phyloP scores from a whole-genome alignment of 2,329 filamentous ascomycete genomes.

The Sclerotinia nivalis region DNA sequence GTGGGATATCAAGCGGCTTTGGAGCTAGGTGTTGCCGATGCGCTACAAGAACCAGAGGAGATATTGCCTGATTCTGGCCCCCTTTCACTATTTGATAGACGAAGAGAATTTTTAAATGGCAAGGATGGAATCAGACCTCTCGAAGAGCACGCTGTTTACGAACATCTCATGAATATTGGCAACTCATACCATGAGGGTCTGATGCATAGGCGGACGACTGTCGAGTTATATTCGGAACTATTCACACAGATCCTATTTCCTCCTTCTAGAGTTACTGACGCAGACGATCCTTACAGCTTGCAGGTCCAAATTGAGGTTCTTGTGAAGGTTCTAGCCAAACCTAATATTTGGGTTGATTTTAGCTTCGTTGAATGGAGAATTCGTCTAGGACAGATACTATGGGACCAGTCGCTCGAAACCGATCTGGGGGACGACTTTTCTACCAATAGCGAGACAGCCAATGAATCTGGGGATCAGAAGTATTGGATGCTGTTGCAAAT shows the following conservation, averaged over 20 bases:
- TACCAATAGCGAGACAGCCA: slow-evolving; percentile 50
- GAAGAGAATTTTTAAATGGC: slow-evolving; percentile 41
- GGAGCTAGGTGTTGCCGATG: slow-evolving; percentile 64
- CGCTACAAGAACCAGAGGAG: slow-evolving; percentile 61
- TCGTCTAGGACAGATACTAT: slow-evolving; percentile 69
- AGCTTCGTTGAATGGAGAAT: slow-evolving; percentile 75
- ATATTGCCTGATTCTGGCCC: slow-evolving; percentile 26
- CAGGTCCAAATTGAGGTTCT: slow-evolving; percentile 70
- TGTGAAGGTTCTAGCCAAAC: slow-evolving; percentile 62
- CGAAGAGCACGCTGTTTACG: slow-evolving; percentile 58
- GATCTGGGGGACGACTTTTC: slow-evolving; percentile 56
- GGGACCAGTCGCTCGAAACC: slow-evolving; percentile 54
- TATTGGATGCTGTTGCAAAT: slow-evolving; percentile 70
- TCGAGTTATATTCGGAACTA: slow-evolving; percentile 62
- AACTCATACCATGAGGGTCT: slow-evolving; percentile 56
- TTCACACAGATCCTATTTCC: slow-evolving; percentile 62
- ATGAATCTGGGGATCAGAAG: slow-evolving; percentile 60
- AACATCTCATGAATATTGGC: slow-evolving; percentile 55
- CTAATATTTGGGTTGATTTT: slow-evolving; percentile 74
- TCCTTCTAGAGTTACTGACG: slow-evolving; percentile 56
- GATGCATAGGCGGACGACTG: slow-evolving; percentile 51
- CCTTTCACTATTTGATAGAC: slow-evolving; percentile 31
- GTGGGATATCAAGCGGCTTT: slow-evolving; percentile 69
- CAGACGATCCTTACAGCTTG: slow-evolving; percentile 60
- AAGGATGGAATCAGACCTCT: slow-evolving; percentile 51